These are phyloP conservation scores for Conticribra guillardii DNA, from an alignment of 108 stramenopile species.

Conservation along the genomic window DNA sequence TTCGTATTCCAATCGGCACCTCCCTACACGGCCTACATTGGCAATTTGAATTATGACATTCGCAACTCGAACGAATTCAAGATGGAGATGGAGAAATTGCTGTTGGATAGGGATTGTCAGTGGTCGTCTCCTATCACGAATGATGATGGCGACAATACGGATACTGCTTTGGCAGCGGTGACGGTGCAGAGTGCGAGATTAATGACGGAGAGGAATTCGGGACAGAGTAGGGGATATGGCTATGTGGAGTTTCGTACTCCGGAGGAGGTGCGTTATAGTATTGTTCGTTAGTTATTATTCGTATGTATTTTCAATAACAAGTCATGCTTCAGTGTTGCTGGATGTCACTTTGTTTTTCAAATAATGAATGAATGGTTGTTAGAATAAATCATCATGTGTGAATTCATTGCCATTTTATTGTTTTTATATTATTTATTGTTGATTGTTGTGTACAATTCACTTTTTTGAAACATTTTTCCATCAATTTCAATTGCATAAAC, in stretches of 20 bases:
- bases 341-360: too few relatives aligned
- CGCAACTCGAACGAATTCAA: constrained; percentile 24
- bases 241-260: constrained; percentile 48
- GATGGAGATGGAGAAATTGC: constrained; percentile 26
- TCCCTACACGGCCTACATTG: constrained; percentile 53
- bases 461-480: too few relatives aligned
- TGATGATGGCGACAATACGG: constrained; percentile 6
- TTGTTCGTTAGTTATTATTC: not conserved
- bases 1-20: constrained; percentile 2
- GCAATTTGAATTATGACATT: constrained; percentile 31
- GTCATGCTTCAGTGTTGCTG: too few relatives aligned
- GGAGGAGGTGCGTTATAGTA: constrained; percentile 37
- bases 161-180: not conserved
- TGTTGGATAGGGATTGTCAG: constrained; percentile 12
- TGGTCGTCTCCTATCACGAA: not conserved
- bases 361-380: too few relatives aligned
- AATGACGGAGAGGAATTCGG: constrained; percentile 24
- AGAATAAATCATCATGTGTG: too few relatives aligned
- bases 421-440: too few relatives aligned
- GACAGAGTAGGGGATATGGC: constrained; percentile 39
- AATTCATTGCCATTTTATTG: too few relatives aligned
- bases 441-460: too few relatives aligned
- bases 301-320: not conserved
- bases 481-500: too few relatives aligned
- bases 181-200: constrained; percentile 20